Evolutionary conservation across 2,329 filamentous ascomycete genomes (phyloP), one percentile per base, ranked within the genome.

Genomic region (Pestalotiopsis sp.): DNA sequence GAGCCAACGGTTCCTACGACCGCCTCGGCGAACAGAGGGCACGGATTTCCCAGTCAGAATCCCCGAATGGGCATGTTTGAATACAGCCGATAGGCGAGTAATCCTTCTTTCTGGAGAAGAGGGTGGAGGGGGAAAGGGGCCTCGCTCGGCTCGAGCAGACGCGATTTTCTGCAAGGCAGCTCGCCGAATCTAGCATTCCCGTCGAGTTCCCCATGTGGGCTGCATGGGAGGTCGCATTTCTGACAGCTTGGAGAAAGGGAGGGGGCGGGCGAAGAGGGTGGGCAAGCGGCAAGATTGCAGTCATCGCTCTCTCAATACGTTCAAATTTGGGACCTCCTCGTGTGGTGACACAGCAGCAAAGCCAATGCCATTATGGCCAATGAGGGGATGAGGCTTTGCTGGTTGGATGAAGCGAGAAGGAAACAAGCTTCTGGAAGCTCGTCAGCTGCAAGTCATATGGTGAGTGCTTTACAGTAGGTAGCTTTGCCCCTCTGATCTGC

Each of bases 151-250:
- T 27, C n/a, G 56, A 58, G 56, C 2, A 58, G 13, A 65, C 27
- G 64, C 64, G 45, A 27, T 66, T 36, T 12, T 2, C 31, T 27
- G 27, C 52, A 52, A 52, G 56, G 52, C 14, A 38, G 27, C 52
- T 66, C 9, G 65, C 65, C 40, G 52, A 60, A 66, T 66, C 65
- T 66, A 60, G 65, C 65, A n/a, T 59, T 66, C 36, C 25, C 27
- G 38, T 23, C n/a, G 5, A 13, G 38, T 25, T 56, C 41, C 17
- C 31, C 31, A 36, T 36, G 60, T 41, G 14, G 40, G 27, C 20
- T 49, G 38, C 62, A 27, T 23, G 31, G 17, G 23, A 52, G 14
- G 62, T 52, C 41, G 36, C 20, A 25, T 52, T 27, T 25, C 41
- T 65, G 62, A 62, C 40, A 38, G 57, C 23, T 23, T 23, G 27